A percentile compares a stretch with the other conserved stretches of the same genome.
Conservation (phyloP, 805 yeast species). For the Cephaloascus fragrans region DNA sequence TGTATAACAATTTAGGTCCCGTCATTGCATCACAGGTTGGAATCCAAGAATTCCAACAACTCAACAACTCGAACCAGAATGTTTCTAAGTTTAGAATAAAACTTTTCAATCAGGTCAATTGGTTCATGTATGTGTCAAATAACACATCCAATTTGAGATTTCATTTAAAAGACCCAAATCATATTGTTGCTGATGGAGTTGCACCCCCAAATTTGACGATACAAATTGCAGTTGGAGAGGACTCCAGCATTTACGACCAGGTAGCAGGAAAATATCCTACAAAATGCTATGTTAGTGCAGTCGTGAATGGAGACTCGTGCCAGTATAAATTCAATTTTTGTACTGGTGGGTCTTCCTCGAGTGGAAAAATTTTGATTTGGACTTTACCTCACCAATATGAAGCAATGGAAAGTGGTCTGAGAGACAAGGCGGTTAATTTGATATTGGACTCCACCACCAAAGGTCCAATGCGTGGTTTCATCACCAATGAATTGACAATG, state of each 20-base stretch:
- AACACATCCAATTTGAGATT: slow-evolving; percentile 10
- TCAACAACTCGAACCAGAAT: slow-evolving; percentile 24
- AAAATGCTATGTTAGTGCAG: slow-evolving; percentile 8
- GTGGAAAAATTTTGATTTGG: slow-evolving; percentile 29
- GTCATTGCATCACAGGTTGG: slow-evolving; percentile 57
- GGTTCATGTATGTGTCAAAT: slow-evolving; percentile 54
- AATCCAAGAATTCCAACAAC: slow-evolving; percentile 35
- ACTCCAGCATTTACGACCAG: slow-evolving; percentile 18
- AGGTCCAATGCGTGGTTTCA: slow-evolving; percentile 36
- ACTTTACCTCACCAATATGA: slow-evolving; percentile 43
- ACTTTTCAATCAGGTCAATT: slow-evolving; percentile 45
- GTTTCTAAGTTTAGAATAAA: slow-evolving; percentile 44
- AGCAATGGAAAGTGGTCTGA: slow-evolving; percentile 19
- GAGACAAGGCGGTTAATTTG: slow-evolving; percentile 18
- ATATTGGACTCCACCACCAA: slow-evolving; percentile 39
- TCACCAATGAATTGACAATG: slow-evolving; percentile 28
- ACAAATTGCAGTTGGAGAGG: slow-evolving; percentile 52
- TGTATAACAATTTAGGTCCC: slow-evolving; percentile 43
- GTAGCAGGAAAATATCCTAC: slow-evolving; percentile 20
- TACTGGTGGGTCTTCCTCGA: slow-evolving; percentile 14
- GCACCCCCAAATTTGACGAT: slow-evolving; percentile 42
- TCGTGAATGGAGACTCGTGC: slow-evolving; percentile 12
- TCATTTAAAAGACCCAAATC: slow-evolving; percentile 18
- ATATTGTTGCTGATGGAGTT: slow-evolving; percentile 31
- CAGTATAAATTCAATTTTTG: slow-evolving; percentile 19